These are phyloP conservation scores for Drechslerella stenobrocha DNA, from an alignment of 2,329 filamentous ascomycete species.

Conservation along the genomic window DNA sequence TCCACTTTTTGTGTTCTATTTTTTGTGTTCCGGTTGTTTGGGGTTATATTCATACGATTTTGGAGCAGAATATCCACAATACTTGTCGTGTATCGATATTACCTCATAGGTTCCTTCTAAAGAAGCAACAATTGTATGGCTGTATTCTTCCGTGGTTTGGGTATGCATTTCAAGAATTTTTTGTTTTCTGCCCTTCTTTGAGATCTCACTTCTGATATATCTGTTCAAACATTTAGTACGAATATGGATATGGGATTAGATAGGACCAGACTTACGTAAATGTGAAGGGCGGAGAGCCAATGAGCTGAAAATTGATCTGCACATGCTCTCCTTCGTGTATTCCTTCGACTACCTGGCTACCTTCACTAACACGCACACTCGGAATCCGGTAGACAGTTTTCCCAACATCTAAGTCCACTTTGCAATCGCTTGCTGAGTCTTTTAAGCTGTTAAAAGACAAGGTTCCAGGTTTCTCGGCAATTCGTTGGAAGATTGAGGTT, in stretches of 20 bases:
- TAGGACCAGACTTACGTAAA: conserved; percentile 66
- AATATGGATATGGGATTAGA: conserved; percentile 8
- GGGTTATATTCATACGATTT: conserved; percentile 24
- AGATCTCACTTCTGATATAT: conserved; percentile 87
- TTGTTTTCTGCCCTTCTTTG: conserved; percentile 73
- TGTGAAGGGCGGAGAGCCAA: conserved; percentile 92
- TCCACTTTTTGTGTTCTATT: not conserved
- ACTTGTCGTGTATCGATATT: conserved; percentile 90
- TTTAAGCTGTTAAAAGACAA: conserved; percentile 85
- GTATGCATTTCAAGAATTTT: conserved; percentile 87
- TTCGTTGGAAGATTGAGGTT: conserved; percentile 81
- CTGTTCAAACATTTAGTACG: conserved; percentile 54
- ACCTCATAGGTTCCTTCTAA: conserved; percentile 98
- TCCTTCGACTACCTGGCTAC: conserved; percentile 77
- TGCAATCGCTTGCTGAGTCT: conserved; percentile 86
- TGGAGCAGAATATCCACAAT: conserved; percentile 67
- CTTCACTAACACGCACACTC: conserved; percentile 84
- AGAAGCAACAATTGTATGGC: conserved; percentile 78
- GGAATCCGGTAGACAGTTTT: conserved; percentile 91
- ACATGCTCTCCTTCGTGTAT: conserved; percentile 96
- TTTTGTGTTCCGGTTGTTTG: conserved; percentile 24
- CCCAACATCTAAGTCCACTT: conserved; percentile 73
- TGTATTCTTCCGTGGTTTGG: conserved; percentile 78
- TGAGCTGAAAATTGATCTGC: conserved; percentile 92
- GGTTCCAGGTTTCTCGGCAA: conserved; percentile 85